Percentiles rank a stretch among this genome's conserved stretches.
These are phyloP conservation scores for Lippia alba DNA, from an alignment of 305 asterid species.

Conservation along the genomic window DNA sequence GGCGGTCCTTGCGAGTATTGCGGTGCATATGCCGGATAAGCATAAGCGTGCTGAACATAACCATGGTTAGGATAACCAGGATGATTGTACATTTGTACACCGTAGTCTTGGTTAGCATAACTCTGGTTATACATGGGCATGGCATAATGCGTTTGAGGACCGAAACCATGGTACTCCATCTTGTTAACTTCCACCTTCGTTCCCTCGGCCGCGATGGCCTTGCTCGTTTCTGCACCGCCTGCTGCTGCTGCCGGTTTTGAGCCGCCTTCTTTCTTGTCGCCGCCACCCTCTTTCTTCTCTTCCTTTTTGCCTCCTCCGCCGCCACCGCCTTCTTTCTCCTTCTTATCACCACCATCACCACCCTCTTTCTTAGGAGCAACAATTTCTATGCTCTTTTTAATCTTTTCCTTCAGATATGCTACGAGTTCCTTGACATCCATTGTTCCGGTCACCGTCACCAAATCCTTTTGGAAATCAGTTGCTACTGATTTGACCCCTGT, in stretches of 20 bases:
- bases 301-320: slow-evolving; percentile 34
- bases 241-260: slow-evolving; percentile 18
- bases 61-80: slow-evolving; percentile 26
- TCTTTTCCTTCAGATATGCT: slow-evolving; percentile 59
- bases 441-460: slow-evolving; percentile 69
- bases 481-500: slow-evolving; percentile 64
- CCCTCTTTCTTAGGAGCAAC: slow-evolving; percentile 66
- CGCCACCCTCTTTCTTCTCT: slow-evolving; percentile 37
- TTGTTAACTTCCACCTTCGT: slow-evolving; percentile 58
- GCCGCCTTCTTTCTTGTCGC: slow-evolving; percentile 38
- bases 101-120: slow-evolving; percentile 64
- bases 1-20: slow-evolving; percentile 53
- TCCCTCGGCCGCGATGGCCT: slow-evolving; percentile 45
- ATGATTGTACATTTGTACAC: slow-evolving; percentile 37
- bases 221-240: slow-evolving; percentile 45
- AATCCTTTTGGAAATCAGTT: slow-evolving; percentile 57
- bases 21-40: slow-evolving; percentile 42
- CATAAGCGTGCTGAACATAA: slow-evolving; percentile 40
- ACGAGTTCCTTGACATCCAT: slow-evolving; percentile 69
- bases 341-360: slow-evolving; percentile 39
- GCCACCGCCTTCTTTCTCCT: slow-evolving; percentile 31
- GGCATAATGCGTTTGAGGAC: slow-evolving; percentile 59
- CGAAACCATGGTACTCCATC: slow-evolving; percentile 52
- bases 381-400: slow-evolving; percentile 52
- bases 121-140: slow-evolving; percentile 65